These are phyloP conservation scores for Mesotaenium endlicherianum DNA, from an alignment of 139 green algal genomes.

Conservation along the genomic window DNA sequence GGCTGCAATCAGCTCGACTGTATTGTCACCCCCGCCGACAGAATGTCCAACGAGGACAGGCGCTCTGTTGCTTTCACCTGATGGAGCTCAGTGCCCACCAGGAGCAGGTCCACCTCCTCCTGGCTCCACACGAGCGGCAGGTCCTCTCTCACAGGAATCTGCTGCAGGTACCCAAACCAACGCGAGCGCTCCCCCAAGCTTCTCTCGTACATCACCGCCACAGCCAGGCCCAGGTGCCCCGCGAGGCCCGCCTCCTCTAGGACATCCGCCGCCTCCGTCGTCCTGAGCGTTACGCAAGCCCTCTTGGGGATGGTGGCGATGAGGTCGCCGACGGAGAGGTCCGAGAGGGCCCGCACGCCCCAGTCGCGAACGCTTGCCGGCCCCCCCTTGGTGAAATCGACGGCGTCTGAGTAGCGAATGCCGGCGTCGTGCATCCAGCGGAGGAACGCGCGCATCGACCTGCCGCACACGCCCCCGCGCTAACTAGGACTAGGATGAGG, in stretches of 20 bases:
- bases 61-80: background rate
- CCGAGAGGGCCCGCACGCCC: background rate
- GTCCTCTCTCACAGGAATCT: background rate
- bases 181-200: background rate
- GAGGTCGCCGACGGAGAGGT: background rate
- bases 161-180: background rate
- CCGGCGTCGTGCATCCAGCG: constrained; percentile 9
- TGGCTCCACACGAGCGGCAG: constrained; percentile 9
- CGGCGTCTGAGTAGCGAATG: background rate
- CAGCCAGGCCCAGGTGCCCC: background rate
- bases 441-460: constrained; percentile 2
- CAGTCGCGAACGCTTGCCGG: too few relatives aligned
- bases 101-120: background rate
- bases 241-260: background rate
- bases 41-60: too few relatives aligned
- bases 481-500: too few relatives aligned
- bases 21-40: too few relatives aligned
- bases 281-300: background rate
- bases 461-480: too few relatives aligned
- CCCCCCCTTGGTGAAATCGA: background rate
- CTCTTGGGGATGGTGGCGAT: constrained; percentile 18
- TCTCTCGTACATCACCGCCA: constrained; percentile 1
- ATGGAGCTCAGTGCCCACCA: background rate
- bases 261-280: background rate
- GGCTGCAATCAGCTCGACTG: too few relatives aligned